Percentiles rank a stretch among this genome's conserved stretches.
These are phyloP conservation scores for Citrus mangshanensis DNA, from an alignment of 345 rosid genomes.

Conservation along the genomic window DNA sequence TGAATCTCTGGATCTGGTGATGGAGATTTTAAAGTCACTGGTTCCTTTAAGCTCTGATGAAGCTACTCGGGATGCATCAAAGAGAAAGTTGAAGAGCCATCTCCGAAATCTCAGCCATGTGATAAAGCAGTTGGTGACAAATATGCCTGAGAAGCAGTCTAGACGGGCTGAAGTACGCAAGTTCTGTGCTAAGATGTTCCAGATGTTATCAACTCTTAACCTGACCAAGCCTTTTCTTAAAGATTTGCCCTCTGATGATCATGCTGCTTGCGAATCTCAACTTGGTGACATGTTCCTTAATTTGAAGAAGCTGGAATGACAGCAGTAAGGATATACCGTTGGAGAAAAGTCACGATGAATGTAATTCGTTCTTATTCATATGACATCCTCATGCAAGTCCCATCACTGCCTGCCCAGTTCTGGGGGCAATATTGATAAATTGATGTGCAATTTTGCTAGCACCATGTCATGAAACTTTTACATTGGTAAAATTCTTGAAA, in stretches of 20 bases:
- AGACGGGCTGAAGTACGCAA: conserved; percentile 67
- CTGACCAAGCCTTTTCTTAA: conserved; percentile 58
- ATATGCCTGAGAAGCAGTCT: conserved; percentile 68
- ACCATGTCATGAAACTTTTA: background rate
- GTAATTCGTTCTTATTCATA: background rate
- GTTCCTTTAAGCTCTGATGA: conserved; percentile 38
- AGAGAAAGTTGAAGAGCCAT: conserved; percentile 49
- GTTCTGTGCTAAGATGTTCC: conserved; percentile 64
- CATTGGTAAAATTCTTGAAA: background rate
- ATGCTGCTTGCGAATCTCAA: conserved; percentile 61
- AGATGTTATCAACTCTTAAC: conserved; percentile 43
- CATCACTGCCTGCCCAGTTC: background rate
- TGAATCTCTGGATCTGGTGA: conserved; percentile 73
- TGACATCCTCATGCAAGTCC: background rate
- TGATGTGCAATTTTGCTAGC: background rate
- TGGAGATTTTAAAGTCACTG: conserved; percentile 58
- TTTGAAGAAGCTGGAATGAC: conserved; percentile 39
- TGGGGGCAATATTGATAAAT: background rate
- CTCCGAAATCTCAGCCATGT: conserved; percentile 47
- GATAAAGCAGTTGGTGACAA: conserved; percentile 49
- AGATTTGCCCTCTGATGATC: conserved; percentile 46
- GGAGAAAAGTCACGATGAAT: background rate
- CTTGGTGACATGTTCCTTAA: conserved; percentile 56
- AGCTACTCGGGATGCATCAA: conserved; percentile 39
- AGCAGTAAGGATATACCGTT: background rate